These are phyloP conservation scores for Maudiozyma bulderi DNA, from an alignment of 805 yeast genomes.

Conservation along the genomic window DNA sequence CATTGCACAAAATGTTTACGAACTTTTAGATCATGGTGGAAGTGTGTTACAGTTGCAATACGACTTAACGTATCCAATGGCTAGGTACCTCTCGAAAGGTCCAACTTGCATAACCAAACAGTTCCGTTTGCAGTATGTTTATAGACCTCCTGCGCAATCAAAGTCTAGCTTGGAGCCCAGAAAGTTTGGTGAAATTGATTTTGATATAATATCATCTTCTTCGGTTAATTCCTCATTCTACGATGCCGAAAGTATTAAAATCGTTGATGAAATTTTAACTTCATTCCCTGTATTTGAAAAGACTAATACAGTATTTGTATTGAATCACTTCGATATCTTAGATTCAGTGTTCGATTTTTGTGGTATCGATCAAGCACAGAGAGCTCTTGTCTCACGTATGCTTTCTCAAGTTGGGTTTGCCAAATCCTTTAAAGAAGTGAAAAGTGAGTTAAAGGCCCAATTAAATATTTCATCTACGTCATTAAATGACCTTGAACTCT, in stretches of 20 bases:
- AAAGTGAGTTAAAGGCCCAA: conserved; percentile 47
- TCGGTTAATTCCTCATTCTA: conserved; percentile 41
- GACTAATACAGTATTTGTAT: conserved; percentile 46
- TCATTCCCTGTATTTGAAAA: conserved; percentile 58
- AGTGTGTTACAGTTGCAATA: conserved; percentile 81
- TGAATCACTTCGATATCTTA: conserved; percentile 76
- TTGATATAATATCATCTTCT: conserved; percentile 62
- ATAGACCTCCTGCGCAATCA: conserved; percentile 49
- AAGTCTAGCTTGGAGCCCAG: conserved; percentile 59
- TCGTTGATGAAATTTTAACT: conserved; percentile 62
- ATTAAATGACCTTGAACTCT: conserved; percentile 68
- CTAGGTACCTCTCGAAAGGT: conserved; percentile 67
- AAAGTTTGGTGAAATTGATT: conserved; percentile 72
- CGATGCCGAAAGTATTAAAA: conserved; percentile 85
- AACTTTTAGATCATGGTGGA: conserved; percentile 78
- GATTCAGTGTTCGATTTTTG: conserved; percentile 74
- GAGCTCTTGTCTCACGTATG: conserved; percentile 55
- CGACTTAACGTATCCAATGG: conserved; percentile 84
- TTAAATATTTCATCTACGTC: conserved; percentile 73
- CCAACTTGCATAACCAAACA: conserved; percentile 40
- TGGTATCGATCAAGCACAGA: conserved; percentile 66
- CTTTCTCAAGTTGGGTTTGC: conserved; percentile 72
- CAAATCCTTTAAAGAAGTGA: conserved; percentile 51
- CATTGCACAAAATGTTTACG: conserved; percentile 58
- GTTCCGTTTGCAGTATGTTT: conserved; percentile 73